Evolutionary conservation across 164 flowering plant species (phyloP).

Genomic region (Taxillus chinensis): DNA sequence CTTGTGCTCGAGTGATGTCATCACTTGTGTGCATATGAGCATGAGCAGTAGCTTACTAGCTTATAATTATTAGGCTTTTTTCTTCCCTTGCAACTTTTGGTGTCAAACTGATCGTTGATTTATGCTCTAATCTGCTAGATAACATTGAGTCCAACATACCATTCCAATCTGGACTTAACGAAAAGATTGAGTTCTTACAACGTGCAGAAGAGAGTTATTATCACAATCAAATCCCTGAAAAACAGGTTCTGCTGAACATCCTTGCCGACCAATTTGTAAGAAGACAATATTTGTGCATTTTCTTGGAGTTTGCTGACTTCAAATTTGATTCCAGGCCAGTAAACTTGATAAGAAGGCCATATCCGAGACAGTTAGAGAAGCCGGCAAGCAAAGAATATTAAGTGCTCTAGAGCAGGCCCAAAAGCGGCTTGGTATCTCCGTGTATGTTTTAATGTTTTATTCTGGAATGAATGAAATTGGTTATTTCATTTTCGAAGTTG

Average conservation of each 20-base stretch:
- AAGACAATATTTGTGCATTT: too few relatives aligned
- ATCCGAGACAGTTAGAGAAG: constrained; percentile 46
- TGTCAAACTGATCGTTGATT: not conserved
- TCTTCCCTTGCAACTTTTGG: not conserved
- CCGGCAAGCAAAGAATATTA: constrained; percentile 49
- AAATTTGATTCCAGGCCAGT: constrained; percentile 21
- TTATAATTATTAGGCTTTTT: not conserved
- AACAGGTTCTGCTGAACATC: constrained; percentile 28
- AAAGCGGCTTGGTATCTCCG: constrained; percentile 35
- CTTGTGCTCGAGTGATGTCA: not conserved
- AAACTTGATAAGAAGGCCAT: constrained; percentile 47
- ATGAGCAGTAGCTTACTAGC: not conserved
- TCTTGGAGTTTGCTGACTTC: not conserved
- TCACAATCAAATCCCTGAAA: constrained; percentile 26
- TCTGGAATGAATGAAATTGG: not conserved
- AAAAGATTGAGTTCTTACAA: constrained; percentile 51
- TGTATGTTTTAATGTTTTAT: constrained; percentile 23
- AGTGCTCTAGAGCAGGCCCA: constrained; percentile 57
- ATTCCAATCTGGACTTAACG: constrained; percentile 34
- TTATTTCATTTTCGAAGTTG: too few relatives aligned
- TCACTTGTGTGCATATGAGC: not conserved
- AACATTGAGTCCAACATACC: constrained; percentile 34
- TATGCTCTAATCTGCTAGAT: constrained; percentile 28
- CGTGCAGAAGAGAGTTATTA: constrained; percentile 75
- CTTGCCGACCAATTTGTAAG: not conserved